These are phyloP conservation scores for Cercophora sp. DNA, from an alignment of 495 filamentous ascomycete species.

Conservation along the genomic window DNA sequence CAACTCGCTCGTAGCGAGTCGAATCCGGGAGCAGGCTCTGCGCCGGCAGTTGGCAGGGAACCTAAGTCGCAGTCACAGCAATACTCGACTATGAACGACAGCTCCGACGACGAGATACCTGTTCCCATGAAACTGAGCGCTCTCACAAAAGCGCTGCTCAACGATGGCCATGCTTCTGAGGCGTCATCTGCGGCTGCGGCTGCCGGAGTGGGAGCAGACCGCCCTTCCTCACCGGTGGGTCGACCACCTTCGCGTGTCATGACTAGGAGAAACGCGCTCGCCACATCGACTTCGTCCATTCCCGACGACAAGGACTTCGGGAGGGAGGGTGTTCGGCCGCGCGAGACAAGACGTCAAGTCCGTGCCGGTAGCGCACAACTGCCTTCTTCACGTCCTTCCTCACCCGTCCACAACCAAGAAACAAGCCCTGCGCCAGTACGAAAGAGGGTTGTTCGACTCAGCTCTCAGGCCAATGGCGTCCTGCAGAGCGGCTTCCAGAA, in stretches of 20 bases:
- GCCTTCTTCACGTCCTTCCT: conserved; percentile 31
- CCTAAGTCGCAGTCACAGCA: conserved; percentile 27
- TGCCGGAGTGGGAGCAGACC: conserved; percentile 45
- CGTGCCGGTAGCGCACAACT: conserved; percentile 37
- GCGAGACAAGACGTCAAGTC: conserved; percentile 34
- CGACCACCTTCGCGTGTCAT: conserved; percentile 51
- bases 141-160: conserved; percentile 69
- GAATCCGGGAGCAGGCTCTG: conserved; percentile 22
- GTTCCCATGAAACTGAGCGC: conserved; percentile 76
- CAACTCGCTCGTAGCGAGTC: conserved; percentile 36
- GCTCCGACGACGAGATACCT: conserved; percentile 70
- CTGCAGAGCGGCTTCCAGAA: conserved; percentile 26
- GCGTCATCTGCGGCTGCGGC: conserved; percentile 20
- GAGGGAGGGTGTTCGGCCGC: conserved; percentile 12
- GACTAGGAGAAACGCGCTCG: conserved; percentile 38
- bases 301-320: conserved; percentile 19
- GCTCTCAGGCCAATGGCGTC: conserved; percentile 31
- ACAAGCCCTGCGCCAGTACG: conserved; percentile 34
- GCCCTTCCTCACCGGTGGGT: conserved; percentile 50
- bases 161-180: conserved; percentile 49
- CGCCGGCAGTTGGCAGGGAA: conserved; percentile 13
- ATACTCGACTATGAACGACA: conserved; percentile 48
- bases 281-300: conserved; percentile 26
- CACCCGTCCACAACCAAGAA: conserved; percentile 35
- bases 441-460: conserved; percentile 59